These are phyloP conservation scores for Fusarium lateritium DNA, from an alignment of 2,329 filamentous ascomycete species.

Conservation along the genomic window DNA sequence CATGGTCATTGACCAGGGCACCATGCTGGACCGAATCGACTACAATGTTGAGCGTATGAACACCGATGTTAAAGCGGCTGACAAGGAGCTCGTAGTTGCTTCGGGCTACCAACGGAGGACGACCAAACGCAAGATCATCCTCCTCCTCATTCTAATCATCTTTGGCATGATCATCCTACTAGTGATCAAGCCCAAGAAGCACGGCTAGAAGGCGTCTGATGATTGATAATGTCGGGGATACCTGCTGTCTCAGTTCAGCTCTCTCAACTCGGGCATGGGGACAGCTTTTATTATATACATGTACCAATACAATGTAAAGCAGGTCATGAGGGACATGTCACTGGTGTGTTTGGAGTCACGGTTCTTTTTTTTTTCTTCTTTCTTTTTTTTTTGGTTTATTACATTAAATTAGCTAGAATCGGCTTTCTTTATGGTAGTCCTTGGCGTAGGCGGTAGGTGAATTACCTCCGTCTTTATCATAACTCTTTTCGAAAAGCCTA, in stretches of 20 bases:
- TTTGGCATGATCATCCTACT: conserved; percentile 89
- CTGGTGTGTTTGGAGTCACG: conserved; percentile 49
- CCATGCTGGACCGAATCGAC: conserved; percentile 93
- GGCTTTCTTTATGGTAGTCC: conserved; percentile 15
- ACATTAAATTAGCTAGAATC: conserved; percentile 41
- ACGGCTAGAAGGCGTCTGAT: conserved; percentile 43
- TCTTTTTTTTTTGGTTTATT: conserved; percentile 28
- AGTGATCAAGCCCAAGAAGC: conserved; percentile 81
- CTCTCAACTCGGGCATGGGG: conserved; percentile 1
- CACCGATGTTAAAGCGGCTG: conserved; percentile 91
- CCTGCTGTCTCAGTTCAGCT: conserved; percentile 21
- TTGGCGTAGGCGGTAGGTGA: not conserved
- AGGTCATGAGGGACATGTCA: conserved; percentile 45
- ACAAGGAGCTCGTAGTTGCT: conserved; percentile 91
- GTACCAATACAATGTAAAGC: conserved; percentile 53
- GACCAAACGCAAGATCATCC: conserved; percentile 92
- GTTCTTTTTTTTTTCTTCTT: conserved; percentile 40
- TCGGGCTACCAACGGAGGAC: conserved; percentile 90
- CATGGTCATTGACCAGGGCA: conserved; percentile 95
- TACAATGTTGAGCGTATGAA: conserved; percentile 98
- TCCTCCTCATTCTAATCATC: conserved; percentile 88
- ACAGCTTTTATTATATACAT: conserved; percentile 41
- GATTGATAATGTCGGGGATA: conserved; percentile 33
- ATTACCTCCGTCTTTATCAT: conserved; percentile 37
- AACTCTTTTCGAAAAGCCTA: conserved; percentile 49